phyloP scores from a whole-genome alignment of 495 filamentous ascomycete genomes.

The Talaromyces liani region DNA sequence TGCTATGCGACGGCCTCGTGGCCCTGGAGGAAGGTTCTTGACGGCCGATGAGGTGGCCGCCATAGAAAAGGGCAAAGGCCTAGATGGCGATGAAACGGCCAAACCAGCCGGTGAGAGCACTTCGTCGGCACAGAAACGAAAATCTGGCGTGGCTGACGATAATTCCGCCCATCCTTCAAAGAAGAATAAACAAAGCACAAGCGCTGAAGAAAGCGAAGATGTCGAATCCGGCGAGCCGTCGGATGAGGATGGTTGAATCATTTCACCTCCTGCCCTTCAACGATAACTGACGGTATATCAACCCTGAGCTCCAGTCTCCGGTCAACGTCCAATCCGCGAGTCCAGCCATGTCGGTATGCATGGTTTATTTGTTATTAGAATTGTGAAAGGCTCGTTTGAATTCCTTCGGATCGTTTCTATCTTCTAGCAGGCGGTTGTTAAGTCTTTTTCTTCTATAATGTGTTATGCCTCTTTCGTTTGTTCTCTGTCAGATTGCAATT shows the following conservation, averaged over 20 bases:
- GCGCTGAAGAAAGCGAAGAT: conserved; percentile 40
- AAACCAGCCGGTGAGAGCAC: conserved; percentile 18
- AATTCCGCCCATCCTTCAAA: conserved; percentile 33
- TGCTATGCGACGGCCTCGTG: conserved; percentile 91
- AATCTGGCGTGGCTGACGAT: conserved; percentile 40
- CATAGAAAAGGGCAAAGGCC: conserved; percentile 59
- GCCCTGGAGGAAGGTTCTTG: conserved; percentile 93
- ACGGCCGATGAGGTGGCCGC: conserved; percentile 96
- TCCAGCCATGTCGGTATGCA: neutral
- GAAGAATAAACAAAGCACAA: conserved; percentile 40
- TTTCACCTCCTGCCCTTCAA: neutral
- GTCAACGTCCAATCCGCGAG: neutral
- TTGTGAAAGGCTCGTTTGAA: conserved; percentile 2
- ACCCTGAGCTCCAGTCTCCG: conserved; percentile 3
- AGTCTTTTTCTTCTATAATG: conserved; percentile 16
- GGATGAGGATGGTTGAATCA: conserved; percentile 42
- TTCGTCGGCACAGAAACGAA: conserved; percentile 40
- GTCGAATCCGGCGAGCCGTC: conserved; percentile 39
- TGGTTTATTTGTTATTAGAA: neutral
- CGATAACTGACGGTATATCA: neutral
- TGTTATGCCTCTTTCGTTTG: conserved; percentile 12
- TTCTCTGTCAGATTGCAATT: conserved; percentile 5
- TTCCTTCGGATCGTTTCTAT: neutral
- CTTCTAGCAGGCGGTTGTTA: conserved; percentile 33
- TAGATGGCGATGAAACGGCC: conserved; percentile 25